Percentiles rank a stretch among this genome's conserved stretches.
These are phyloP conservation scores for Chrysoporthe deuterocubensis DNA, from an alignment of 2,329 filamentous ascomycete genomes.

Conservation along the genomic window DNA sequence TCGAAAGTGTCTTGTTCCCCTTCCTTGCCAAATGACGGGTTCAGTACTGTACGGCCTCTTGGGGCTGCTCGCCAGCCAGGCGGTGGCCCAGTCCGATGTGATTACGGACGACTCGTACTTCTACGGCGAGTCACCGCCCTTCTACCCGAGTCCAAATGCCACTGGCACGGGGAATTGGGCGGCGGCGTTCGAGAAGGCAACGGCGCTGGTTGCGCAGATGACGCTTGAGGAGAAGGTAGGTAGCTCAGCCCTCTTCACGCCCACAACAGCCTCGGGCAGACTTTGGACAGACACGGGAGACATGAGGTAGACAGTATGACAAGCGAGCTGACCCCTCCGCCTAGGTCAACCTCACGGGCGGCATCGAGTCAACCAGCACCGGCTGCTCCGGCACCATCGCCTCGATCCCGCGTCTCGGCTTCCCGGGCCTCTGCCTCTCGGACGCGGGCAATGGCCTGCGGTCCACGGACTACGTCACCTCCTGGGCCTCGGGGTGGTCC, in stretches of 20 bases:
- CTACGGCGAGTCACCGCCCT: slow-evolving; percentile 25
- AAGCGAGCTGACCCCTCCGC: slow-evolving; percentile 24
- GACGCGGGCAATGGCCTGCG: slow-evolving; percentile 52
- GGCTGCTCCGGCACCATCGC: slow-evolving; percentile 52
- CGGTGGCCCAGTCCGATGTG: slow-evolving; percentile 20
- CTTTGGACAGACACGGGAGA: neutral
- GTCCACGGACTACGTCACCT: slow-evolving; percentile 46
- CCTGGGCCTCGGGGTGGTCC: slow-evolving; percentile 46
- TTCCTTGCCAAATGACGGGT: slow-evolving; percentile 10
- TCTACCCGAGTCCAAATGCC: slow-evolving; percentile 26
- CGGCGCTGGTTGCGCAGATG: slow-evolving; percentile 69
- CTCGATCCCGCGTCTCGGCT: slow-evolving; percentile 43
- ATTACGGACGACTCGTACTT: slow-evolving; percentile 27
- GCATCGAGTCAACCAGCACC: slow-evolving; percentile 56
- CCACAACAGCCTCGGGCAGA: no score
- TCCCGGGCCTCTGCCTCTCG: slow-evolving; percentile 48
- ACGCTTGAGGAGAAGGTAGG: slow-evolving; percentile 72
- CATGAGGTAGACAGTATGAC: neutral
- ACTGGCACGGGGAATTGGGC: slow-evolving; percentile 61
- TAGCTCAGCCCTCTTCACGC: neutral
- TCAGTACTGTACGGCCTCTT: slow-evolving; percentile 18
- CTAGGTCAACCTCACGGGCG: slow-evolving; percentile 73
- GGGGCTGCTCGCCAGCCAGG: slow-evolving; percentile 23
- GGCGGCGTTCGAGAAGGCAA: slow-evolving; percentile 68
- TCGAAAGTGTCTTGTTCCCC: neutral